These are phyloP conservation scores for Calonectria leucothoes DNA, from an alignment of 2,329 filamentous ascomycete species.

Conservation along the genomic window DNA sequence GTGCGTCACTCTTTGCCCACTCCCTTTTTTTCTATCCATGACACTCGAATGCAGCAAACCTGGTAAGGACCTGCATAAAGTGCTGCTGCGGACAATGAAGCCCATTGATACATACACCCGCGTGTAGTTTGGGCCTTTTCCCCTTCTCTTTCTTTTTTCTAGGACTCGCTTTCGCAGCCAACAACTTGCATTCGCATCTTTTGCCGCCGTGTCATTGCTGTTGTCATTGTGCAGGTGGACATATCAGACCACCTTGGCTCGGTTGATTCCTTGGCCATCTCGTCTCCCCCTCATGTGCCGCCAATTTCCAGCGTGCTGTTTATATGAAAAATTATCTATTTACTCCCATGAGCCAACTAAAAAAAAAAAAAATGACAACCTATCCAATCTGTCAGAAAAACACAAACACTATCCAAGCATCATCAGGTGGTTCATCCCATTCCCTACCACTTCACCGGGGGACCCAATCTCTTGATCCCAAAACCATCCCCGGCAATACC, in stretches of 20 bases:
- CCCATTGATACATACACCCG: not conserved
- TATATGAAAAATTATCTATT: not conserved
- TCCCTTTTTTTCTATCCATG: not conserved
- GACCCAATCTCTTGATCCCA: constrained; percentile 24
- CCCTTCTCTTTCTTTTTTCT: too few species aligned
- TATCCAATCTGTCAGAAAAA: constrained; percentile 5
- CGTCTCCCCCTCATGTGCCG: not conserved
- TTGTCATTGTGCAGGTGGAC: constrained; percentile 30
- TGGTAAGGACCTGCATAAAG: not conserved
- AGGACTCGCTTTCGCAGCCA: constrained; percentile 1
- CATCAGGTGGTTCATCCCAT: constrained; percentile 26
- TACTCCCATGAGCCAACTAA: not conserved
- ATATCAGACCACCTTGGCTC: constrained; percentile 40
- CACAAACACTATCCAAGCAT: constrained; percentile 23
- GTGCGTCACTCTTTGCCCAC: not conserved
- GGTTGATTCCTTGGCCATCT: constrained; percentile 25
- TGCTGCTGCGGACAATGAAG: not conserved
- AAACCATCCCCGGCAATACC: constrained; percentile 18
- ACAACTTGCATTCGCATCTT: not conserved
- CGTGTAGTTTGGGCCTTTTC: not conserved
- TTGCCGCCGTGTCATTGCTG: constrained; percentile 25
- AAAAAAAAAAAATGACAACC: not conserved
- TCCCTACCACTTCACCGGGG: constrained; percentile 20
- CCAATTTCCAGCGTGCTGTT: not conserved
- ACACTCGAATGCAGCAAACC: not conserved